phyloP scores from a whole-genome alignment of 768 basidiomycete genomes.

The Mycena leptocephala region DNA sequence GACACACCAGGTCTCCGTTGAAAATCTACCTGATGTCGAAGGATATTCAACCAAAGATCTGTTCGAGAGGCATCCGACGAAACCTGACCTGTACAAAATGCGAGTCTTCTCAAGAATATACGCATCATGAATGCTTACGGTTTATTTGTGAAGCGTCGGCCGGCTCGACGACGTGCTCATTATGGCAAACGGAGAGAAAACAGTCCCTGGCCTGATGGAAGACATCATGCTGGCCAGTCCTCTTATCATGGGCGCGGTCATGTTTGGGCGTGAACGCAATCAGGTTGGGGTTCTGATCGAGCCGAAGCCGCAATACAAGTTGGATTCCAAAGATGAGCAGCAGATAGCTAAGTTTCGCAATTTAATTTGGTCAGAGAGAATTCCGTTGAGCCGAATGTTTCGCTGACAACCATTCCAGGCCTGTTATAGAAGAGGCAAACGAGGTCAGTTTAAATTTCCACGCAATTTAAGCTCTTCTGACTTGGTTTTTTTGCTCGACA shows the following conservation, averaged over 20 bases:
- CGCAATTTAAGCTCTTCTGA: not conserved
- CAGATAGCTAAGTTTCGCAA: slow-evolving; percentile 48
- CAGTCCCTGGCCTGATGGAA: slow-evolving; percentile 46
- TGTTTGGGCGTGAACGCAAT: slow-evolving; percentile 33
- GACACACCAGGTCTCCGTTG: slow-evolving; percentile 52
- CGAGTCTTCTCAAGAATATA: slow-evolving; percentile 16
- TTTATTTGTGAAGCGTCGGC: slow-evolving; percentile 44
- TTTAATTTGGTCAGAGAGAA: slow-evolving; percentile 52
- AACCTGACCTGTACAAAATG: slow-evolving; percentile 48
- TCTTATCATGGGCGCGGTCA: slow-evolving; percentile 25
- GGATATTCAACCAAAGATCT: slow-evolving; percentile 51
- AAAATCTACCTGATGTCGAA: slow-evolving; percentile 46
- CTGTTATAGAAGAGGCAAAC: slow-evolving; percentile 62
- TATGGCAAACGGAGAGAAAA: slow-evolving; percentile 49
- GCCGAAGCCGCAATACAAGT: slow-evolving; percentile 32
- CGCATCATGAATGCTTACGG: not conserved
- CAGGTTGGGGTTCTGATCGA: slow-evolving; percentile 41
- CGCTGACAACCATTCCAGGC: slow-evolving; percentile 45
- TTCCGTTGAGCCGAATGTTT: not conserved
- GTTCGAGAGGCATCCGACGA: slow-evolving; percentile 50
- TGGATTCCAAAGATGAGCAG: slow-evolving; percentile 19
- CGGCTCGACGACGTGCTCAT: slow-evolving; percentile 48
- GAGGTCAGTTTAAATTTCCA: slow-evolving; percentile 1
- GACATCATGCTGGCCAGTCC: slow-evolving; percentile 38
- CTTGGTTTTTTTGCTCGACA: not conserved